Conservation (phyloP, 371 early-diverging fungal genomes). For the Chytridiales sp. region DNA sequence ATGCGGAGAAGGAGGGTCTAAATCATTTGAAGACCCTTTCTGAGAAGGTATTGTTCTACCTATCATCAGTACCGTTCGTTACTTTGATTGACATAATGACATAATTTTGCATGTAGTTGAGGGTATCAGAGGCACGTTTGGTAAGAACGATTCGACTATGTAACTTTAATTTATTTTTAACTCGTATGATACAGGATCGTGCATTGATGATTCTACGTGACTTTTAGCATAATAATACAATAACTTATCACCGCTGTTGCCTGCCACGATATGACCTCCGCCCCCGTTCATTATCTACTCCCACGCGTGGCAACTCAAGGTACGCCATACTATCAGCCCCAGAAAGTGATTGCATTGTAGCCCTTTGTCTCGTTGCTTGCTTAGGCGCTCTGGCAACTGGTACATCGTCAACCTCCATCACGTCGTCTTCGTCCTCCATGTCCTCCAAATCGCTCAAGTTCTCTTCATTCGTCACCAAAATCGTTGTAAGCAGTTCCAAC, state of each 20-base stretch:
- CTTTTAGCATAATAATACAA: too few relatives aligned
- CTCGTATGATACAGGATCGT: too few relatives aligned
- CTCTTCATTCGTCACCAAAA: conserved; percentile 60
- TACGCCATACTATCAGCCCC: conserved; percentile 97
- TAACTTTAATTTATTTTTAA: too few relatives aligned
- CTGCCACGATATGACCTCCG: too few relatives aligned
- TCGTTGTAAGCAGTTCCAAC: conserved; percentile 83
- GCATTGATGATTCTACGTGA: too few relatives aligned
- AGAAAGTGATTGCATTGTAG: conserved; percentile 68
- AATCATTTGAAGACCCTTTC: conserved; percentile 4
- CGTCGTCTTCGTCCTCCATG: conserved; percentile 30
- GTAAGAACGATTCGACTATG: background rate
- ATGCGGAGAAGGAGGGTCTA: conserved; percentile 10
- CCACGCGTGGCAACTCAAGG: conserved; percentile 63
- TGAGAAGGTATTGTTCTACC: too few relatives aligned
- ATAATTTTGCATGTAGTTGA: too few relatives aligned
- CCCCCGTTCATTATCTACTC: conserved; percentile 5
- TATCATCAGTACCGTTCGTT: too few relatives aligned
- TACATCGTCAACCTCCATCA: background rate
- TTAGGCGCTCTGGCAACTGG: background rate
- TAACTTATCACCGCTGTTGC: too few relatives aligned
- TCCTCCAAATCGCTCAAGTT: conserved; percentile 29
- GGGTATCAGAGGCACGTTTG: background rate
- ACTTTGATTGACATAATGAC: too few relatives aligned
- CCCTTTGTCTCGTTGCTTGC: background rate